Base-by-base conservation (phyloP, 139 green algal genomes). In the Volvox reticuliferus region DNA sequence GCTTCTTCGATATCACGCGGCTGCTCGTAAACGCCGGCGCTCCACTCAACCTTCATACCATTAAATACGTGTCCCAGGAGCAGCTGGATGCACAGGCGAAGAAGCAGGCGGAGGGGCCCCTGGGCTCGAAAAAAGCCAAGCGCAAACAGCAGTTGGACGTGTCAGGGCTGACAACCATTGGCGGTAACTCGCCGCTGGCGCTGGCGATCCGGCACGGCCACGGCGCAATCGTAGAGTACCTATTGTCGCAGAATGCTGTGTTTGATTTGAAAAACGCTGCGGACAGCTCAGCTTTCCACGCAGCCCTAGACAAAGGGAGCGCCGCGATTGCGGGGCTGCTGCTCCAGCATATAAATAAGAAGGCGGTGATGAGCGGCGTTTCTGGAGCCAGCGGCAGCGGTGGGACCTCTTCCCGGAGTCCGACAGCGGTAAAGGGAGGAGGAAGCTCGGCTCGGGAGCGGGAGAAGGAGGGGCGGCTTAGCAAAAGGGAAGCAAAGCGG, bases 251-350 rank as follows among this genome's bases (percentile, higher is more conserved):
- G 88, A 88, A 79, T 50, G 92, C 92, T 37, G 32, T 84, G 2
- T 94, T 94, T 82, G 92, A 94, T 78, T 35, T 93, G 22, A 93
- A 93, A 37, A 94, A 94, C 81, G 69, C 92, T n/a, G 92, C 92
- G 6, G 92, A 94, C 89, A 90, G 83, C 88, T 92, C 88, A 21
- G 92, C 89, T 19, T 92, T 93, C 81, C 89, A 92, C 55, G 92
- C 92, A 9, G 92, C 92, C 1, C 67, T 92, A 67, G 89, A 94
- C 68, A 90, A 90, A 26, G 92, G 92, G 22, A 91, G 89, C 28
- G 92, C 89, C 35, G 83, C 84, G 32, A 91, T 90, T 19, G 91
- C 91, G 63, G 79, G 79, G 71, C 82, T 91, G 80, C 73, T 93
- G 86, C 91, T 93, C 71, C 81, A 91, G 81, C 91, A 93, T 71